Evolutionary conservation across 345 rosid species (phyloP).

Genomic region (Moricandia moricandioides): DNA sequence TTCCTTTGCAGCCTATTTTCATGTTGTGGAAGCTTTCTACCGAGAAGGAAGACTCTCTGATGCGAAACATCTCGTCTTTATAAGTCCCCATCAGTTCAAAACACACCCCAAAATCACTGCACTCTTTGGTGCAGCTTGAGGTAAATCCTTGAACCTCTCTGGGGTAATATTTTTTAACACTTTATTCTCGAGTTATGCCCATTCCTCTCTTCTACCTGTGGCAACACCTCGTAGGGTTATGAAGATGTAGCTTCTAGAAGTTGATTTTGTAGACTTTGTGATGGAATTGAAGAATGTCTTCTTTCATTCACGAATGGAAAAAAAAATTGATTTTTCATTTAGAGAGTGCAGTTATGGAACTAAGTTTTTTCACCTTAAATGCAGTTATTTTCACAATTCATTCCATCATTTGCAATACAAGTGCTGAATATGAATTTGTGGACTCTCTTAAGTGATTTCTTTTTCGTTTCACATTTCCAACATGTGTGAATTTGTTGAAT

Average conservation of each 20-base stretch:
- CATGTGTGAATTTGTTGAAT: not conserved
- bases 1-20: conserved; percentile 48
- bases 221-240: not conserved
- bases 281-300: conserved; percentile 8
- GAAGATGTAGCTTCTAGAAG: not conserved
- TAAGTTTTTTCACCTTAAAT: not conserved
- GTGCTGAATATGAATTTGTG: not conserved
- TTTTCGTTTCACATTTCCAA: not conserved
- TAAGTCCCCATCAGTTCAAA: conserved; percentile 75
- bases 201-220: not conserved
- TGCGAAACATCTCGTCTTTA: conserved; percentile 66
- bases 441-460: not conserved
- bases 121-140: conserved; percentile 57
- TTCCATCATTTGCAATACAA: not conserved
- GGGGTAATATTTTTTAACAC: not conserved
- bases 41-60: conserved; percentile 74
- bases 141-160: not conserved
- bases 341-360: conserved; percentile 12
- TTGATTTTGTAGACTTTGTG: conserved; percentile 2
- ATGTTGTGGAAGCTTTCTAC: conserved; percentile 57
- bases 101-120: conserved; percentile 52
- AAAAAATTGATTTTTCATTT: not conserved
- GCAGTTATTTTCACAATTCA: not conserved
- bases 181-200: not conserved
- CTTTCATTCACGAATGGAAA: not conserved